Evolutionary conservation across 2,329 filamentous ascomycete genomes (phyloP).

Genomic region (Cytospora chrysosperma): DNA sequence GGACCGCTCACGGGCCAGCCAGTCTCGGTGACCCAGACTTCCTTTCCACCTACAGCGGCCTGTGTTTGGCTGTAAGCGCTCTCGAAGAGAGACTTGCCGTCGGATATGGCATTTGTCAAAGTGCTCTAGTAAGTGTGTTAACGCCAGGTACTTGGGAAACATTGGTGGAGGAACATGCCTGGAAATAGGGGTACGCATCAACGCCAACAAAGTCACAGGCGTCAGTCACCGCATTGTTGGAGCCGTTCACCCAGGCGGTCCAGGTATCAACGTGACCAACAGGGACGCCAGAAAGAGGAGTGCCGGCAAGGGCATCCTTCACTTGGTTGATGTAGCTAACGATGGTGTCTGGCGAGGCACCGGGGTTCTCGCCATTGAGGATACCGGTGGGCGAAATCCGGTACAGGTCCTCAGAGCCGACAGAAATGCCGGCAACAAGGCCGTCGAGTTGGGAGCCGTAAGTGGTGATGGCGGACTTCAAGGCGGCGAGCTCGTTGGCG

Average conservation of each 20-base stretch:
- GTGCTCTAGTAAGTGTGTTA: conserved; percentile 55
- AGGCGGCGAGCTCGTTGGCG: conserved; percentile 70
- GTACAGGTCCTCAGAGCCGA: conserved; percentile 86
- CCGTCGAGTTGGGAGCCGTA: conserved; percentile 66
- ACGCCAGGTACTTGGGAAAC: background rate
- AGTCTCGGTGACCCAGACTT: conserved; percentile 26
- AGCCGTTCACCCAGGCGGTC: conserved; percentile 72
- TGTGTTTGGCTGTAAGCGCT: conserved; percentile 61
- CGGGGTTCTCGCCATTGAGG: conserved; percentile 59
- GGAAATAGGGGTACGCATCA: conserved; percentile 82
- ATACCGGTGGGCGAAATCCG: conserved; percentile 70
- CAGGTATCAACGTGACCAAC: conserved; percentile 90
- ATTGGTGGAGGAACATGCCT: conserved; percentile 2
- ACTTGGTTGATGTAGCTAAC: conserved; percentile 70
- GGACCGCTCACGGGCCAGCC: conserved; percentile 21
- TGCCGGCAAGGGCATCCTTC: conserved; percentile 61
- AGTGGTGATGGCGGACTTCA: conserved; percentile 65
- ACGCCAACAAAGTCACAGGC: conserved; percentile 77
- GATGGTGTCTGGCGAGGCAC: conserved; percentile 61
- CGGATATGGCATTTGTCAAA: conserved; percentile 62
- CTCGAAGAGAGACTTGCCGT: conserved; percentile 66
- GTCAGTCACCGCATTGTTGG: conserved; percentile 68
- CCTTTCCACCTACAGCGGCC: conserved; percentile 41
- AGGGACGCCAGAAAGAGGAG: conserved; percentile 53
- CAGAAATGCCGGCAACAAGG: conserved; percentile 77